Evolutionary conservation across 495 filamentous ascomycete genomes (phyloP).

Genomic region (Penicillium desertorum): DNA sequence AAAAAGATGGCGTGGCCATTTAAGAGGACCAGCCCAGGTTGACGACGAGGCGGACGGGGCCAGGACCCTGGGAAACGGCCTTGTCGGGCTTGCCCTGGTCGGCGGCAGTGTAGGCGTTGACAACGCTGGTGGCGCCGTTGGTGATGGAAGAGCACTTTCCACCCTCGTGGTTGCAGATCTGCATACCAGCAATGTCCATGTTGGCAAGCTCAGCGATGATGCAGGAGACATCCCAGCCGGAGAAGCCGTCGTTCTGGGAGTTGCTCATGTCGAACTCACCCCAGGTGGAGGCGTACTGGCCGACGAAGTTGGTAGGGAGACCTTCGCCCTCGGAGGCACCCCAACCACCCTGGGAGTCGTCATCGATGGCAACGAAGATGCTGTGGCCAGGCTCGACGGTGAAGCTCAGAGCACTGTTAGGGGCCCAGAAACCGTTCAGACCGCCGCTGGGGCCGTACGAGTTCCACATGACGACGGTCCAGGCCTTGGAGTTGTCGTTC

Average conservation of each 20-base stretch:
- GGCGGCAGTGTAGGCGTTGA: slow-evolving; percentile 39
- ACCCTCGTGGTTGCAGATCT: slow-evolving; percentile 39
- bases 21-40: slow-evolving; percentile 36
- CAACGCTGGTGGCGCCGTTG: slow-evolving; percentile 22
- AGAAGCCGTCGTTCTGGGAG: slow-evolving; percentile 44
- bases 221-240: slow-evolving; percentile 55
- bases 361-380: slow-evolving; percentile 49
- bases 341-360: slow-evolving; percentile 45
- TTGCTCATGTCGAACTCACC: slow-evolving; percentile 56
- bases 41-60: slow-evolving; percentile 36
- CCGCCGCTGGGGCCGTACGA: slow-evolving; percentile 42
- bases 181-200: slow-evolving; percentile 41
- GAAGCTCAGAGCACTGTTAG: slow-evolving; percentile 43
- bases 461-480: slow-evolving; percentile 55
- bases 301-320: slow-evolving; percentile 30
- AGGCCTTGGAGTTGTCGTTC: slow-evolving; percentile 38
- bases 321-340: slow-evolving; percentile 36
- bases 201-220: slow-evolving; percentile 44
- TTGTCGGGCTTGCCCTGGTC: slow-evolving; percentile 28
- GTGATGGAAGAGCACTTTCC: slow-evolving; percentile 38
- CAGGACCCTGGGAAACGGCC: slow-evolving; percentile 11
- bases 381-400: slow-evolving; percentile 39
- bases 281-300: slow-evolving; percentile 48
- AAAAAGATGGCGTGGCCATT: slow-evolving; percentile 10
- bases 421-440: slow-evolving; percentile 42